Conservation (phyloP, 768 basidiomycete genomes). For the Dioszegia aurantiaca region DNA sequence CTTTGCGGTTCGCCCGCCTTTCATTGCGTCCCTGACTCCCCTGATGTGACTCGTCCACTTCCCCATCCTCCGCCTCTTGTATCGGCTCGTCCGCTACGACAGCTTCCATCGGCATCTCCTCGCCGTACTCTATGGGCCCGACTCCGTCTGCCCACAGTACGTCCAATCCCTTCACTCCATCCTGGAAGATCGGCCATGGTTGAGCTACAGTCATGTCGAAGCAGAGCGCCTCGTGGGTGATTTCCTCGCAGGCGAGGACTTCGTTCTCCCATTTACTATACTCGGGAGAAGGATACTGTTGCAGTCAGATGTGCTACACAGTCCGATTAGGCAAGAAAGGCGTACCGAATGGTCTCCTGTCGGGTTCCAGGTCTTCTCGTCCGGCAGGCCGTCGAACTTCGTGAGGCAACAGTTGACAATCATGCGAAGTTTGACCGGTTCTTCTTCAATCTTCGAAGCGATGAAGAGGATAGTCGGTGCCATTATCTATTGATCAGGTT, state of each 20-base stretch:
- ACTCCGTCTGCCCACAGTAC: not conserved
- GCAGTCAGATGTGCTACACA: not conserved
- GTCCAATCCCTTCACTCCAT: conserved; percentile 10
- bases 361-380: conserved; percentile 15
- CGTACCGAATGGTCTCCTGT: conserved; percentile 5
- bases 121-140: not conserved
- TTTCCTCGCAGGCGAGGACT: conserved; percentile 44
- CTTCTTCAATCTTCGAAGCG: conserved; percentile 48
- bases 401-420: conserved; percentile 28
- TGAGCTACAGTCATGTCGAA: conserved; percentile 47
- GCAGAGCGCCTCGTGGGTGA: conserved; percentile 45
- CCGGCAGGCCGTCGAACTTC: conserved; percentile 21
- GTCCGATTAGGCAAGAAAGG: not conserved
- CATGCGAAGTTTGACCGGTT: conserved; percentile 34
- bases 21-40: not conserved
- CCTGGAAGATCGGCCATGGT: conserved; percentile 11
- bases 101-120: not conserved
- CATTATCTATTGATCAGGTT: conserved; percentile 23
- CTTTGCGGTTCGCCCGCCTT: not conserved
- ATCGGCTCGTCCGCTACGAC: not conserved
- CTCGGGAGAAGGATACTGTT: conserved; percentile 18
- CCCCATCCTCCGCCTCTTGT: not conserved
- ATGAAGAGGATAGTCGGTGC: conserved; percentile 49
- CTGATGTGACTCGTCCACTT: not conserved
- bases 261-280: conserved; percentile 33